Evolutionary conservation across 2,329 filamentous ascomycete species (phyloP).

Genomic region (Simplicillium aogashimaense): DNA sequence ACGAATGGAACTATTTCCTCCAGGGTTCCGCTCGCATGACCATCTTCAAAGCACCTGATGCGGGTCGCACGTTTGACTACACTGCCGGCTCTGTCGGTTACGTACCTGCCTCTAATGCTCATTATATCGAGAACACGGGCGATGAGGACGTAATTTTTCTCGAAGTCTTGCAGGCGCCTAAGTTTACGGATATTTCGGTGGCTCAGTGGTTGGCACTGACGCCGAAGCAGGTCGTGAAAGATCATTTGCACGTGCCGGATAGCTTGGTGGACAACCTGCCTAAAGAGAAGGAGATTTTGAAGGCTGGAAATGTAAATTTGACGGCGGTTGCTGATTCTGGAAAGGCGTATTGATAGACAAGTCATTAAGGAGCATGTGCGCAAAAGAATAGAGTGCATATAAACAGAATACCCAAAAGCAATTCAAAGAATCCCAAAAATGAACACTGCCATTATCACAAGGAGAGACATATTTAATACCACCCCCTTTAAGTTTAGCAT

Average conservation of each 20-base stretch:
- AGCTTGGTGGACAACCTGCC: conserved; percentile 24
- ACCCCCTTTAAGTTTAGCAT: too few species aligned
- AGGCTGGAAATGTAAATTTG: conserved; percentile 27
- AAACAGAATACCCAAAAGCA: too few species aligned
- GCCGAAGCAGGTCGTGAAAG: conserved; percentile 46
- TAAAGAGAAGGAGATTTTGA: conserved; percentile 30
- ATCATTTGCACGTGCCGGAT: conserved; percentile 37
- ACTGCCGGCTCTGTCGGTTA: conserved; percentile 50
- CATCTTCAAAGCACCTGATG: conserved; percentile 39
- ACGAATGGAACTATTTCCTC: conserved; percentile 54
- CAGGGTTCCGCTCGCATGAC: conserved; percentile 45
- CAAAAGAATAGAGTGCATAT: too few species aligned
- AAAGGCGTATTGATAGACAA: conserved; percentile 9
- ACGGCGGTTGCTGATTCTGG: conserved; percentile 11
- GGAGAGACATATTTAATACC: too few species aligned
- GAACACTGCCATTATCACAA: too few species aligned
- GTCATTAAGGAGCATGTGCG: too few species aligned
- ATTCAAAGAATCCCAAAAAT: too few species aligned
- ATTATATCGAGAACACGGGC: conserved; percentile 54
- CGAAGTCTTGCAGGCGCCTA: conserved; percentile 44
- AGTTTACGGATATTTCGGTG: conserved; percentile 43
- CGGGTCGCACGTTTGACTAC: conserved; percentile 48
- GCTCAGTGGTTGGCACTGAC: conserved; percentile 50
- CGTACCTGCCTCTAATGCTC: conserved; percentile 36
- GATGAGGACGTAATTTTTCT: conserved; percentile 46